Evolutionary conservation across 2,329 filamentous ascomycete species (phyloP).

Genomic region (Didymella glomerata): DNA sequence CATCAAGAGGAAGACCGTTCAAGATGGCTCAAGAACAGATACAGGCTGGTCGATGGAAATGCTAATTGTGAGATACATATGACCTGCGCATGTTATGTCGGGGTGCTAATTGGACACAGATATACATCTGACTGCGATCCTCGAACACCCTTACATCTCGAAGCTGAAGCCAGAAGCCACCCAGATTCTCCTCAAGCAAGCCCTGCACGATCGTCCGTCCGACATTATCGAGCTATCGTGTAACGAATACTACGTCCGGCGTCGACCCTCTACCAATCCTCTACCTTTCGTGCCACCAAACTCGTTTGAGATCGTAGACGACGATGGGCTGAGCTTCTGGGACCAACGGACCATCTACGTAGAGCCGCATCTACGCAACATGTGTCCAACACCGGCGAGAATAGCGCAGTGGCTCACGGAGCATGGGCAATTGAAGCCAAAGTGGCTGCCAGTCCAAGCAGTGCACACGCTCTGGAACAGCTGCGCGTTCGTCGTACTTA

Average conservation of each 20-base stretch:
- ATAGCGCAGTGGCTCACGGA: constrained; percentile 44
- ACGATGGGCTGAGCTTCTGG: constrained; percentile 47
- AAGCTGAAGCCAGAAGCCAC: constrained; percentile 45
- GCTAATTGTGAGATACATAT: constrained; percentile 33
- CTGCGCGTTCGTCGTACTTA: constrained; percentile 48
- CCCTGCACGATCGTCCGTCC: constrained; percentile 33
- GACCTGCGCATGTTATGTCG: no score
- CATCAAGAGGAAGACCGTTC: constrained; percentile 38
- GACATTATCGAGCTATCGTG: constrained; percentile 34
- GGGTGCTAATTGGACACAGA: constrained; percentile 25
- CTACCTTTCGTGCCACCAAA: constrained; percentile 39
- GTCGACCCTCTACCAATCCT: constrained; percentile 42
- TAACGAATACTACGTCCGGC: constrained; percentile 44
- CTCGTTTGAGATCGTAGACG: constrained; percentile 37
- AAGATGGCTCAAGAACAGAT: constrained; percentile 39
- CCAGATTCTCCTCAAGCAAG: constrained; percentile 40
- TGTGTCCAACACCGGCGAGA: constrained; percentile 43
- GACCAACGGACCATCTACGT: constrained; percentile 50
- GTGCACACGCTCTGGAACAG: constrained; percentile 44
- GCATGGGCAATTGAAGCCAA: constrained; percentile 39
- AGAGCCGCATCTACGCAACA: constrained; percentile 45
- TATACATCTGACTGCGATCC: constrained; percentile 45
- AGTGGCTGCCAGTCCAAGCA: constrained; percentile 49
- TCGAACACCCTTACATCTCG: constrained; percentile 41
- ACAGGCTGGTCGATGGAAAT: constrained; percentile 36